Evolutionary conservation across 371 early-diverging fungal species (phyloP).

Genomic region (Rhizopus arrhizus): DNA sequence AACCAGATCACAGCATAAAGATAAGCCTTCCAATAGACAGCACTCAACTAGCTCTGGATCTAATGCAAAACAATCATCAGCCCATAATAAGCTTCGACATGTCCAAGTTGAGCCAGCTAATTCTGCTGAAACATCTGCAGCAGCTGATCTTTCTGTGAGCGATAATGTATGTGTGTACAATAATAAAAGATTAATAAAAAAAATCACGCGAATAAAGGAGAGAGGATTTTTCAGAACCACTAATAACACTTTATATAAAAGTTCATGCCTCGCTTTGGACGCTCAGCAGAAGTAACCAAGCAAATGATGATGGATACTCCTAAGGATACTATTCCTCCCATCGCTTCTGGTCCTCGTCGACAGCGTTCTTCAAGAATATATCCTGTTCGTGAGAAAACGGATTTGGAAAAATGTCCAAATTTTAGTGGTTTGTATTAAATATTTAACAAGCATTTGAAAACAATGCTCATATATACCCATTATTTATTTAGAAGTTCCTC

Average conservation of each 20-base stretch:
- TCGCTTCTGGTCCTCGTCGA: conserved; percentile 71
- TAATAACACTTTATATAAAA: neutral
- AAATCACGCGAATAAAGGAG: too few species aligned
- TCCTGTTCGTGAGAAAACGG: conserved; percentile 71
- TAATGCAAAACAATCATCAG: neutral
- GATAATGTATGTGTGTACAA: neutral
- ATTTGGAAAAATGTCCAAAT: conserved; percentile 75
- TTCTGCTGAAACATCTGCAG: neutral
- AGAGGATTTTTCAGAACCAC: neutral
- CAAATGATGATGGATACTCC: conserved; percentile 50
- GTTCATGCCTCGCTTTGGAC: conserved; percentile 13
- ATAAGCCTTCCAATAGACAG: conserved; percentile 12
- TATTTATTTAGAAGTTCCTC: conserved; percentile 66
- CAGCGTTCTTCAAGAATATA: conserved; percentile 84
- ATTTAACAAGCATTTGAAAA: neutral
- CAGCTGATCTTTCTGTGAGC: neutral
- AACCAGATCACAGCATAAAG: conserved; percentile 31
- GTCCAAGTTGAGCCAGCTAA: neutral
- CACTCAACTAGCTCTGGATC: conserved; percentile 15
- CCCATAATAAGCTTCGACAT: neutral
- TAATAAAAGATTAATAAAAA: neutral
- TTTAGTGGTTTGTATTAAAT: conserved; percentile 68
- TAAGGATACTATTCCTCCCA: conserved; percentile 80
- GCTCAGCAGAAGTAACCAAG: conserved; percentile 31
- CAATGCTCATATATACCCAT: neutral